Percentiles rank a stretch among this genome's conserved stretches.
These are phyloP conservation scores for Coemansia sp. DNA, from an alignment of 192 early-diverging fungal genomes.

Conservation along the genomic window DNA sequence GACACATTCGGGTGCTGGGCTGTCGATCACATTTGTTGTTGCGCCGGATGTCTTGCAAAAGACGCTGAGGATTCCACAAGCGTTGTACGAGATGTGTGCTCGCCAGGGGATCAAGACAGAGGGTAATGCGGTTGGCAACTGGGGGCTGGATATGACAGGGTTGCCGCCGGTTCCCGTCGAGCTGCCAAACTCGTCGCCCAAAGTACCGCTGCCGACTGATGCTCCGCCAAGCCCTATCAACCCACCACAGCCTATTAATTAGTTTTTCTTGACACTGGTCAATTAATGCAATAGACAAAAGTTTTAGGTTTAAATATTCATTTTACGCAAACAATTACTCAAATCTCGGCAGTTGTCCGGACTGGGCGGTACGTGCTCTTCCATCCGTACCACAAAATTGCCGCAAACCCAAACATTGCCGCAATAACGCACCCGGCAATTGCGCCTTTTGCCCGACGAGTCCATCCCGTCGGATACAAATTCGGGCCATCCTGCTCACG, in stretches of 20 bases:
- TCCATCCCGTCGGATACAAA: slow-evolving; percentile 61
- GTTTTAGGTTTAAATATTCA: too few species aligned
- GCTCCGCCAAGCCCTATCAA: too few species aligned
- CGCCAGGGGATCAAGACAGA: slow-evolving; percentile 52
- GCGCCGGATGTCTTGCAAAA: slow-evolving; percentile 61
- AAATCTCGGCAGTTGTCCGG: neutral
- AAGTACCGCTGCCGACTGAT: too few species aligned
- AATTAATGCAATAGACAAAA: too few species aligned
- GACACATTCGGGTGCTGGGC: slow-evolving; percentile 61
- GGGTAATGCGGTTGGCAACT: slow-evolving; percentile 75
- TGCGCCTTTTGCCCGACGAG: slow-evolving; percentile 66
- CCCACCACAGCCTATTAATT: too few species aligned
- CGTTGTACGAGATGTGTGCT: slow-evolving; percentile 58
- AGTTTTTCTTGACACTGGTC: too few species aligned
- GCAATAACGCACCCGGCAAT: slow-evolving; percentile 69
- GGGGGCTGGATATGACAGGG: slow-evolving; percentile 62
- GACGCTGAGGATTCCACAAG: slow-evolving; percentile 14
- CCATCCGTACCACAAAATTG: slow-evolving; percentile 75
- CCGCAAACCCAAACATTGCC: slow-evolving; percentile 70
- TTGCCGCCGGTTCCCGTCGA: slow-evolving; percentile 20
- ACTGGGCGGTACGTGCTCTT: slow-evolving; percentile 8
- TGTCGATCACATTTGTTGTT: slow-evolving; percentile 67
- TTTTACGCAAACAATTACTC: neutral
- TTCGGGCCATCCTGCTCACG: slow-evolving; percentile 65
- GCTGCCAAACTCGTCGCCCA: neutral